Base-by-base conservation (phyloP, 306 rosid genomes). In the Echinosophora koreensis region DNA sequence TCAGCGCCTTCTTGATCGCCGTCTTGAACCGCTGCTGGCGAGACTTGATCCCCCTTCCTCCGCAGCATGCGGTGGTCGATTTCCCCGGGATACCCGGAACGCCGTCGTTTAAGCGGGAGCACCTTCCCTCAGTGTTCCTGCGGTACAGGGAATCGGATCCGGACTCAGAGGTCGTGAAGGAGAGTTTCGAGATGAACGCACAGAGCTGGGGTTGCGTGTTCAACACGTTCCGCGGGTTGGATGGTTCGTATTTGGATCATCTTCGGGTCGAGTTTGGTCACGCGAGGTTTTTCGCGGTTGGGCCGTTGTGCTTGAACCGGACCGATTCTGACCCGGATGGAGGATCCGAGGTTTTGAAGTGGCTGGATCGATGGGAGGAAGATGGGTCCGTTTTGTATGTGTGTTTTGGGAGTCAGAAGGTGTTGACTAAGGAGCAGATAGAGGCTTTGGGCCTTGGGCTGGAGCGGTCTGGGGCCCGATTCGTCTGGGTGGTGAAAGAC, bases 351-450 rank as follows among this genome's bases (percentile, higher is more conserved):
- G 75, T 84, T 0, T n/a, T 80, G 4, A 4, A 3, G 5, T 92
- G 92, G 96, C 91, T 92, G 0, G 92, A 92, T 5, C 74, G 34
- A 52, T 77, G 85, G 12, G 80, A 85, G 0, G 85, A 82, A 5
- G 90, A 88, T 0, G 90, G 83, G 1, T 92, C 96, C 0, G 97
- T 89, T 34, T 17, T 90, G 16, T 90, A 89, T 3, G 89, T 92
- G 11, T 87, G 97, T 35, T 90, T 92, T 30, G 94, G 96, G 74
- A 89, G 96, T 80, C 97, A 90, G 83, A 92, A 83, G 81, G 2
- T 90, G 32, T 6, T 86, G 4, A 76, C 57, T 3, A 84, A 63
- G 56, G 80, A 35, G 5, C 96, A 90, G 5, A 85, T 90, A 84
- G 87, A 89, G 65, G 92, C 88, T 0, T 57, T 90, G 83, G 97